phyloP scores from a whole-genome alignment of 805 yeast species.

The Komagataella pastoris region DNA sequence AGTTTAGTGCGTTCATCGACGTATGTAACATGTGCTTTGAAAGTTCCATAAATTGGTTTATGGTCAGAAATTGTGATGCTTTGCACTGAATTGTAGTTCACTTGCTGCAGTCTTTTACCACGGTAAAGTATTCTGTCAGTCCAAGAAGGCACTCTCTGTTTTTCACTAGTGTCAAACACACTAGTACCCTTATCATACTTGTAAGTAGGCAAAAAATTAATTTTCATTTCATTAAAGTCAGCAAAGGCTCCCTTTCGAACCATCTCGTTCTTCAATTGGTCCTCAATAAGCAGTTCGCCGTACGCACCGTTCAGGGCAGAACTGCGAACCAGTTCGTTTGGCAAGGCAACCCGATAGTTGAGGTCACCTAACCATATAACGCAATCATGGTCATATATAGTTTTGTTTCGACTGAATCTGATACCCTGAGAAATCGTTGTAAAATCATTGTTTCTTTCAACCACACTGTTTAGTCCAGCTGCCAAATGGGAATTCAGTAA shows the following conservation, averaged over 20 bases:
- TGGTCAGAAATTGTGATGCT: slow-evolving; percentile 65
- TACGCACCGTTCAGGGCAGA: slow-evolving; percentile 32
- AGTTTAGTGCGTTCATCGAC: slow-evolving; percentile 53
- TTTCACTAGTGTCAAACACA: slow-evolving; percentile 78
- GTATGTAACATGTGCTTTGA: slow-evolving; percentile 46
- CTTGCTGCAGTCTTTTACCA: slow-evolving; percentile 34
- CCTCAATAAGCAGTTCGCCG: slow-evolving; percentile 45
- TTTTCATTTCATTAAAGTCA: slow-evolving; percentile 63
- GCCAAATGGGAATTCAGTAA: slow-evolving; percentile 88
- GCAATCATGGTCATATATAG: slow-evolving; percentile 72
- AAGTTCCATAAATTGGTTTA: slow-evolving; percentile 64
- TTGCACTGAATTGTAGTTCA: slow-evolving; percentile 38
- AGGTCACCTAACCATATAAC: slow-evolving; percentile 93
- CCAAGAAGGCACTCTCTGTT: slow-evolving; percentile 92
- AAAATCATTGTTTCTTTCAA: slow-evolving; percentile 81
- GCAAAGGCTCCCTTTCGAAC: slow-evolving; percentile 58
- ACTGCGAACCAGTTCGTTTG: slow-evolving; percentile 62
- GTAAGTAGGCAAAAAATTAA: slow-evolving; percentile 80
- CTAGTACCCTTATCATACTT: slow-evolving; percentile 80
- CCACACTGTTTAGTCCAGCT: slow-evolving; percentile 73
- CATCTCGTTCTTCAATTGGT: slow-evolving; percentile 73
- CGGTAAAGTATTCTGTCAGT: slow-evolving; percentile 69
- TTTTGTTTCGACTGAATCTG: slow-evolving; percentile 63
- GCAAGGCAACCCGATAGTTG: slow-evolving; percentile 64
- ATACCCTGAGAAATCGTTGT: slow-evolving; percentile 64